phyloP scores from a whole-genome alignment of 345 rosid genomes.

The Moricandia arvensis region DNA sequence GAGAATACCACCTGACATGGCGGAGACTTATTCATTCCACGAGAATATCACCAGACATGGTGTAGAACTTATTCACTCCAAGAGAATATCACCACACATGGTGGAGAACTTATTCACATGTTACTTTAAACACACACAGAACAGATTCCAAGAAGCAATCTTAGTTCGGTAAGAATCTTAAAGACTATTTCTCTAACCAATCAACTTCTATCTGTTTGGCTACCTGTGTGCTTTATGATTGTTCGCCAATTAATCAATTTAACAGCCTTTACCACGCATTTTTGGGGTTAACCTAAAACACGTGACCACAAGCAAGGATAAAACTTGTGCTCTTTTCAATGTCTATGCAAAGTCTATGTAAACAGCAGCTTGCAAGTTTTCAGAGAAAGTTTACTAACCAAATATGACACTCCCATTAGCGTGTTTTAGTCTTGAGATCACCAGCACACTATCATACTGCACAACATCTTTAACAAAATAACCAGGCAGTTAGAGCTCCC shows the following conservation, averaged over 20 bases:
- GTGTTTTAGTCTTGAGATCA: conserved; percentile 68
- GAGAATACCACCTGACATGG: conserved; percentile 2
- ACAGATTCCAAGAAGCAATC: conserved; percentile 12
- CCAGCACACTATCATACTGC: conserved; percentile 87
- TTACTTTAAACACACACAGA: conserved; percentile 4
- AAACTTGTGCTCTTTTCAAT: neutral
- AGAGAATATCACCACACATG: conserved; percentile 2
- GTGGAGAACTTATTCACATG: conserved; percentile 17
- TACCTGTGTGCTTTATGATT: neutral
- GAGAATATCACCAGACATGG: conserved; percentile 3
- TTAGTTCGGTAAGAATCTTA: conserved; percentile 6
- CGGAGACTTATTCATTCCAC: neutral
- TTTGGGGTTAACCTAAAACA: neutral
- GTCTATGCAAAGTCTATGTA: neutral
- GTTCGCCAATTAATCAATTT: neutral
- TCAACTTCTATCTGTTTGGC: neutral
- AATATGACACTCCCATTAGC: conserved; percentile 88
- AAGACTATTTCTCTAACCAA: conserved; percentile 1
- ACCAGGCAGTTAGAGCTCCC: conserved; percentile 94
- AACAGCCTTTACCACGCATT: neutral
- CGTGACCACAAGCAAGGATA: neutral
- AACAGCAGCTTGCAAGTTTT: conserved; percentile 10
- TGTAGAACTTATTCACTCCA: neutral
- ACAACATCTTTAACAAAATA: conserved; percentile 77
- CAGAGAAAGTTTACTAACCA: too few species aligned